phyloP scores from a whole-genome alignment of 345 rosid genomes.

The Camelina hispida region DNA sequence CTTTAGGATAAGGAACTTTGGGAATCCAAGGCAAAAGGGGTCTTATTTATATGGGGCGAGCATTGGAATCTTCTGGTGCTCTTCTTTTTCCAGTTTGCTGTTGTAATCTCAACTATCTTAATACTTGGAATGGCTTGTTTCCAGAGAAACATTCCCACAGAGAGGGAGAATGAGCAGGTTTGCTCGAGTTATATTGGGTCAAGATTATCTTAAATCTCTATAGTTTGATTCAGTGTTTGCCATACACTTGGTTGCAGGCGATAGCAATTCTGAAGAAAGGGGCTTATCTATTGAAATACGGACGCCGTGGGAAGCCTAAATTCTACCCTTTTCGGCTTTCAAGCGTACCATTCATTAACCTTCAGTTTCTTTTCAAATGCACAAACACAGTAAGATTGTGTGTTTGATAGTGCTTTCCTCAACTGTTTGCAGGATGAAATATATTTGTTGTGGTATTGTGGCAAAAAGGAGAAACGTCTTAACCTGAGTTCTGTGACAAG shows the following conservation, averaged over 20 bases:
- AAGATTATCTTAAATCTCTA: not conserved
- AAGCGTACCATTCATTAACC: conserved; percentile 42
- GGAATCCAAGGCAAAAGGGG: conserved; percentile 8
- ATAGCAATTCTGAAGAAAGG: conserved; percentile 76
- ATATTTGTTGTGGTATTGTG: conserved; percentile 64
- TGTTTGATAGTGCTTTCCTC: not conserved
- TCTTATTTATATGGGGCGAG: conserved; percentile 57
- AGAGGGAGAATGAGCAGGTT: conserved; percentile 62
- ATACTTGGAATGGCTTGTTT: conserved; percentile 53
- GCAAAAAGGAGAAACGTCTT: conserved; percentile 68
- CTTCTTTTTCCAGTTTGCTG: conserved; percentile 40
- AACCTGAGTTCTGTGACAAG: conserved; percentile 65
- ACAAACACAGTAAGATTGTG: conserved; percentile 2
- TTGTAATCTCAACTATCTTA: not conserved
- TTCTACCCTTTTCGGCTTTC: conserved; percentile 81
- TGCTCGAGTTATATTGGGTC: not conserved
- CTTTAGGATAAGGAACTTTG: conserved; percentile 22
- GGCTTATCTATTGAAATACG: conserved; percentile 70
- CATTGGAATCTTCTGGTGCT: conserved; percentile 43
- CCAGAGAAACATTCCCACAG: conserved; percentile 44
- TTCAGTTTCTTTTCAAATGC: not conserved
- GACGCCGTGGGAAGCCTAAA: conserved; percentile 80
- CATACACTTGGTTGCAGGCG: conserved; percentile 47
- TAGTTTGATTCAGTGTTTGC: not conserved
- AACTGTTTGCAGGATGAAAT: conserved; percentile 58